Conservation (phyloP, 2,329 filamentous ascomycete genomes). For the Xylariomycetidae sp. region DNA sequence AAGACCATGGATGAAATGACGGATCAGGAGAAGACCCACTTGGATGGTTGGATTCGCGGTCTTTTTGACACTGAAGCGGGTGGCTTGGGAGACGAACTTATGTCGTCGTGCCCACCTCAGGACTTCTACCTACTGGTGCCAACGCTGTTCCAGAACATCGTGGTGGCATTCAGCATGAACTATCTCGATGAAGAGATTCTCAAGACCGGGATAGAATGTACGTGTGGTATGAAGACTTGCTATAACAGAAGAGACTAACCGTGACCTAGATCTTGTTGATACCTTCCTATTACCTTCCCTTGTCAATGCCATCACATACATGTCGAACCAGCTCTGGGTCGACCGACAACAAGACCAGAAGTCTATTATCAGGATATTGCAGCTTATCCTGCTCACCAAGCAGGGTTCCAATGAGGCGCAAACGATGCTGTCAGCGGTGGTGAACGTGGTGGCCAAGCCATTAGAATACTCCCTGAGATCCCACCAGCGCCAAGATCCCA, state of each 20-base stretch:
- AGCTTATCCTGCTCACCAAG: conserved; percentile 65
- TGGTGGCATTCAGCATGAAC: conserved; percentile 63
- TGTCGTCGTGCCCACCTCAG: conserved; percentile 77
- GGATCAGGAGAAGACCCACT: conserved; percentile 59
- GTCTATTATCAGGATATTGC: conserved; percentile 66
- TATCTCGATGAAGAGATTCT: conserved; percentile 64
- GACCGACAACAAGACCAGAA: conserved; percentile 58
- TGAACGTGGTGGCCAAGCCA: conserved; percentile 66
- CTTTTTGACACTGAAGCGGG: conserved; percentile 71
- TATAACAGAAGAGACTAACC: no score
- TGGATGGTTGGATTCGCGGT: conserved; percentile 72
- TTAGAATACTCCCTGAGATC: conserved; percentile 63
- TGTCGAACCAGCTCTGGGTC: conserved; percentile 66
- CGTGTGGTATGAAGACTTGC: conserved; percentile 26
- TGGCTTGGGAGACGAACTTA: conserved; percentile 72
- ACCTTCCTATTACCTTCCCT: conserved; percentile 77
- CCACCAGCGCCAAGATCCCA: conserved; percentile 62
- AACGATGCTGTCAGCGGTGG: conserved; percentile 65
- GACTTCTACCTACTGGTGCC: conserved; percentile 78
- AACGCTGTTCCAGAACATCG: conserved; percentile 70
- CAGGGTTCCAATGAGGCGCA: conserved; percentile 68
- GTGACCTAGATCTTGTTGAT: conserved; percentile 75
- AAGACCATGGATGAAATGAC: conserved; percentile 56
- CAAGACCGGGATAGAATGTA: conserved; percentile 72
- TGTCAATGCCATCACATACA: conserved; percentile 67